These are phyloP conservation scores for Coemansia sp. DNA, from an alignment of 192 early-diverging fungal species.

Conservation along the genomic window DNA sequence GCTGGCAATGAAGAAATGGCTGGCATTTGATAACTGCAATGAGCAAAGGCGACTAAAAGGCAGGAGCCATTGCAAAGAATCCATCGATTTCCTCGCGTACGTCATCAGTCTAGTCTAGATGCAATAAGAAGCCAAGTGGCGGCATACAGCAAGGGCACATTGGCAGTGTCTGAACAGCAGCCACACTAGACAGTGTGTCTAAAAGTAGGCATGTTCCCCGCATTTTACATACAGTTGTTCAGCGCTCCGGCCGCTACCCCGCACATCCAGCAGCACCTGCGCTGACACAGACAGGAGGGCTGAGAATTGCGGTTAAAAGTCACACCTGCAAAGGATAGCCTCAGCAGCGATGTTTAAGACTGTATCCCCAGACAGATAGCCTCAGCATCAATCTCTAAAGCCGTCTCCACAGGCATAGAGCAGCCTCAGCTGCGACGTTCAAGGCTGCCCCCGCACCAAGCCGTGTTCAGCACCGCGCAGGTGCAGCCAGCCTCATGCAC, in stretches of 20 bases:
- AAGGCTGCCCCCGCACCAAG: not conserved
- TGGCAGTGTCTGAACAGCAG: slow-evolving; percentile 1
- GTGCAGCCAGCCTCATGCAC: not conserved
- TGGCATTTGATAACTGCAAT: not conserved
- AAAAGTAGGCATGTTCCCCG: not conserved
- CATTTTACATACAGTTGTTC: not conserved
- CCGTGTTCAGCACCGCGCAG: not conserved
- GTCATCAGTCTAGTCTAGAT: slow-evolving; percentile 1
- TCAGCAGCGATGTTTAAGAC: too few species aligned
- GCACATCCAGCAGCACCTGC: not conserved
- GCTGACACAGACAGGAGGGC: not conserved
- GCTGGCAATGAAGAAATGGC: not conserved
- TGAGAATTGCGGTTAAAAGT: too few species aligned
- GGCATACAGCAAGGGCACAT: slow-evolving; percentile 2
- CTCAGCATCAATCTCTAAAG: too few species aligned
- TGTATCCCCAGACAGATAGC: too few species aligned
- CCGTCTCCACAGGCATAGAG: too few species aligned
- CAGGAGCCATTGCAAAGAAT: not conserved
- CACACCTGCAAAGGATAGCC: too few species aligned
- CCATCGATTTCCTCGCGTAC: not conserved
- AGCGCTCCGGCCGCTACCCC: not conserved
- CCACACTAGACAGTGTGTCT: slow-evolving; percentile 2
- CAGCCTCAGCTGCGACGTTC: too few species aligned
- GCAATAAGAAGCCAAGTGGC: slow-evolving; percentile 1
- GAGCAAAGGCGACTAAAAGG: not conserved